Percentiles rank a stretch among this genome's conserved stretches.
Evolutionary conservation across 164 flowering plant species (phyloP).

Genomic region (Annona squamosa): DNA sequence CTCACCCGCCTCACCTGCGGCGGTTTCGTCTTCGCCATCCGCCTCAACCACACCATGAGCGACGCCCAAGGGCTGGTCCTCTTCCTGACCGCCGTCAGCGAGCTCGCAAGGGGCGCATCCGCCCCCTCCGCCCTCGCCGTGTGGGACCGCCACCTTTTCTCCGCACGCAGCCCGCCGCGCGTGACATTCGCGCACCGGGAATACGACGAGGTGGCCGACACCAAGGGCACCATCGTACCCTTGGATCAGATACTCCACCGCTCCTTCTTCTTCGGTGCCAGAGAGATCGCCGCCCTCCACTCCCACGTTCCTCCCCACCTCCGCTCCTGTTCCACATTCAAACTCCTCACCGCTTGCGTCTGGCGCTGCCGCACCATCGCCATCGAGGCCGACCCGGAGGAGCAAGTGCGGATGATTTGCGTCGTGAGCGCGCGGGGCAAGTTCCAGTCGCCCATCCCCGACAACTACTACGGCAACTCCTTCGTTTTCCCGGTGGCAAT

Average conservation of each 20-base stretch:
- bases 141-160: slow-evolving; percentile 19
- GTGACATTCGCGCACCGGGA: slow-evolving; percentile 17
- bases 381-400: slow-evolving; percentile 13
- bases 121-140: slow-evolving; percentile 23
- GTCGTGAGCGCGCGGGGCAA: slow-evolving; percentile 14
- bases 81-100: slow-evolving; percentile 22
- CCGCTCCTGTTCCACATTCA: slow-evolving; percentile 10
- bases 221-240: slow-evolving; percentile 4
- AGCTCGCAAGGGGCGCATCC: slow-evolving; percentile 20
- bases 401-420: slow-evolving; percentile 14
- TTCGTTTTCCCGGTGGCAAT: slow-evolving; percentile 15
- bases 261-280: slow-evolving; percentile 23
- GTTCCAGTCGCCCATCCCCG: slow-evolving; percentile 10
- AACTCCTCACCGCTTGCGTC: slow-evolving; percentile 21
- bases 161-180: slow-evolving; percentile 18
- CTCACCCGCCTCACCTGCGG: slow-evolving; percentile 36
- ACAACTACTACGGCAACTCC: slow-evolving; percentile 24
- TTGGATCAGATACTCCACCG: slow-evolving; percentile 16
- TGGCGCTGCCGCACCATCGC: slow-evolving; percentile 31
- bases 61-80: slow-evolving; percentile 25
- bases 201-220: slow-evolving; percentile 14
- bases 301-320: slow-evolving; percentile 9
- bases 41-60: slow-evolving; percentile 30
- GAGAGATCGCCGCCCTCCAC: slow-evolving; percentile 11
- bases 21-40: slow-evolving; percentile 27